These are phyloP conservation scores for Jaltomata sinuosa DNA, from an alignment of 257 asterid genomes.

Conservation along the genomic window DNA sequence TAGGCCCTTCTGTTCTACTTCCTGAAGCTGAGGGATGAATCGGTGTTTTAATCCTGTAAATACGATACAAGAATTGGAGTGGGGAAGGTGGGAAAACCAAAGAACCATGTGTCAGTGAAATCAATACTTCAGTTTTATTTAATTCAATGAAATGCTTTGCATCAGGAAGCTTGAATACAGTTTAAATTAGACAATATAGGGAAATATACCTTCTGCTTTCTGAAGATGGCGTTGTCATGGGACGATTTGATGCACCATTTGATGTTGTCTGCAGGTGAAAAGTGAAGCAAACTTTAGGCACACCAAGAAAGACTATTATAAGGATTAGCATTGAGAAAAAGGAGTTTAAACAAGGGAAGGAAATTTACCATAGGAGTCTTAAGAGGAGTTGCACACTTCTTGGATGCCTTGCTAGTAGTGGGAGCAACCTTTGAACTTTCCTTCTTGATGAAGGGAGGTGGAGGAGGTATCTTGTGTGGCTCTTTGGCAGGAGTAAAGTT, in stretches of 20 bases:
- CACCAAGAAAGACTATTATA: no score
- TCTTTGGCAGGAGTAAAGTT: conserved; percentile 39
- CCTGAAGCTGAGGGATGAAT: conserved; percentile 38
- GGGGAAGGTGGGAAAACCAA: background rate
- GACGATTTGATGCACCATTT: conserved; percentile 24
- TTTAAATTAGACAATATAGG: background rate
- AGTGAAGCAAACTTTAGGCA: background rate
- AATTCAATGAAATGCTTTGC: background rate
- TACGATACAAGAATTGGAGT: background rate
- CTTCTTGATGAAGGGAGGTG: conserved; percentile 20
- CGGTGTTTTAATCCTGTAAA: conserved; percentile 47
- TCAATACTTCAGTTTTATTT: background rate
- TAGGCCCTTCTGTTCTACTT: conserved; percentile 57
- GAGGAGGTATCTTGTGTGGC: conserved; percentile 22
- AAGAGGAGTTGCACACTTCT: conserved; percentile 42
- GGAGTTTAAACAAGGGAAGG: background rate
- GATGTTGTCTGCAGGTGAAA: conserved; percentile 30
- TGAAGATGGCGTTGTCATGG: conserved; percentile 39
- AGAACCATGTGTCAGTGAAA: background rate
- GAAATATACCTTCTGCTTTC: conserved; percentile 40
- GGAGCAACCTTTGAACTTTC: conserved; percentile 24
- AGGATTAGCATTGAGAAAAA: background rate
- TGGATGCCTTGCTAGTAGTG: conserved; percentile 9
- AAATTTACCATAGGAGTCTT: conserved; percentile 41
- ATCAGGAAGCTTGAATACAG: background rate